Conservation (phyloP, 148 eudicot genomes). For the Linanthus parryae region DNA sequence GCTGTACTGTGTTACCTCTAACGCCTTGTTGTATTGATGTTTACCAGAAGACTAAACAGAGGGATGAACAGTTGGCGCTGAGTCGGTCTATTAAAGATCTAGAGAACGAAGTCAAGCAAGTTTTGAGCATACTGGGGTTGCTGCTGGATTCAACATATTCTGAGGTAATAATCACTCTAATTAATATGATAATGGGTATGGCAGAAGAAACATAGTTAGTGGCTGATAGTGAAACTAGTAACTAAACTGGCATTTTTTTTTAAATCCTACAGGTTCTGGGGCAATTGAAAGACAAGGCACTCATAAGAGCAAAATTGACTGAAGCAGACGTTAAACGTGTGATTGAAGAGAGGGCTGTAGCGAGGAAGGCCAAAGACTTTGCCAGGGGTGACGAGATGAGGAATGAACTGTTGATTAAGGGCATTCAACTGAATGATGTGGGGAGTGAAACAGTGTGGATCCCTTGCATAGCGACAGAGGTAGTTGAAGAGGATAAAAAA, state of each 20-base stretch:
- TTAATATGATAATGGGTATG: background rate
- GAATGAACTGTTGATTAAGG: conserved; percentile 46
- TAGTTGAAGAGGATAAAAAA: too few species aligned
- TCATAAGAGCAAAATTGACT: conserved; percentile 51
- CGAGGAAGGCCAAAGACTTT: conserved; percentile 66
- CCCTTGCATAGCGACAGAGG: conserved; percentile 59
- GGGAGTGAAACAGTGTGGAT: conserved; percentile 66
- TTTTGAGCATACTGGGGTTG: conserved; percentile 65
- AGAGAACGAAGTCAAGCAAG: conserved; percentile 40
- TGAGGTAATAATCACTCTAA: conserved; percentile 38
- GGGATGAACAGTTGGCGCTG: conserved; percentile 33
- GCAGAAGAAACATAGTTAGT: background rate
- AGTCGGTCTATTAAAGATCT: conserved; percentile 47
- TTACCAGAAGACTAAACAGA: conserved; percentile 67
- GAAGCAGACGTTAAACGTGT: conserved; percentile 45
- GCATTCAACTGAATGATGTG: conserved; percentile 77
- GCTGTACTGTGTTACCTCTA: too few species aligned
- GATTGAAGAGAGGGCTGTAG: conserved; percentile 60
- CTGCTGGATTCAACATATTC: conserved; percentile 46
- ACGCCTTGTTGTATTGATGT: conserved; percentile 15
- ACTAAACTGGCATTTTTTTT: background rate
- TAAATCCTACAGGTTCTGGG: conserved; percentile 50
- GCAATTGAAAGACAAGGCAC: conserved; percentile 75
- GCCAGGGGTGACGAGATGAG: conserved; percentile 60
- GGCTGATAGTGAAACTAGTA: background rate